These are phyloP conservation scores for Alternaria arborescens DNA, from an alignment of 2,329 filamentous ascomycete species.

Conservation along the genomic window DNA sequence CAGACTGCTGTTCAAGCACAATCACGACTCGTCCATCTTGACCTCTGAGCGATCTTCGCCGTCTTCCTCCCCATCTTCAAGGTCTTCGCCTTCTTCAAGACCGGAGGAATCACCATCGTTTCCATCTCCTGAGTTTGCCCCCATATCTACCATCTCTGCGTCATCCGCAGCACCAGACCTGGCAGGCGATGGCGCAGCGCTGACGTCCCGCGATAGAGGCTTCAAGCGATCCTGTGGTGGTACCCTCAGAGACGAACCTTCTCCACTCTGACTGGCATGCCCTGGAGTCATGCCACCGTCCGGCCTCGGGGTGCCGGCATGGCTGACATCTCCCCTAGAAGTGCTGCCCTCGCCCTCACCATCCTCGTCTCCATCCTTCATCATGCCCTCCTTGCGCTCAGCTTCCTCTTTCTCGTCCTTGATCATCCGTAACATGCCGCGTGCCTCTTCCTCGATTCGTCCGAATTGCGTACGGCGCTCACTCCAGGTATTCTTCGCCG, in stretches of 20 bases:
- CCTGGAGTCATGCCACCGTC: conserved; percentile 54
- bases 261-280: conserved; percentile 45
- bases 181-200: conserved; percentile 38
- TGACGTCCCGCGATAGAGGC: conserved; percentile 40
- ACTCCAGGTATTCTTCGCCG: conserved; percentile 83
- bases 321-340: conserved; percentile 50
- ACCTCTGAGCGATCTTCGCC: conserved; percentile 30
- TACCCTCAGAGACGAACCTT: conserved; percentile 39
- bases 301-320: conserved; percentile 56
- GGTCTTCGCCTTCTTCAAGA: conserved; percentile 44
- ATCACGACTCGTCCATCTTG: conserved; percentile 45
- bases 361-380: conserved; percentile 53
- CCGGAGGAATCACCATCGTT: conserved; percentile 46
- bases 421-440: conserved; percentile 82
- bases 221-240: conserved; percentile 45
- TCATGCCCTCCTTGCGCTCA: conserved; percentile 78
- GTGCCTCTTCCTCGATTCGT: conserved; percentile 89
- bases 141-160: conserved; percentile 42
- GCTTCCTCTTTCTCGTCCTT: conserved; percentile 96
- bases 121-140: conserved; percentile 29
- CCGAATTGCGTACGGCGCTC: conserved; percentile 88
- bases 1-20: background rate
- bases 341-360: conserved; percentile 52
- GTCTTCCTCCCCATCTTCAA: conserved; percentile 44
- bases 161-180: conserved; percentile 39